A percentile compares a stretch with the other conserved stretches of the same genome.
Evolutionary conservation across 2,329 filamentous ascomycete species (phyloP).

Genomic region (Aspergillus brasiliensis): DNA sequence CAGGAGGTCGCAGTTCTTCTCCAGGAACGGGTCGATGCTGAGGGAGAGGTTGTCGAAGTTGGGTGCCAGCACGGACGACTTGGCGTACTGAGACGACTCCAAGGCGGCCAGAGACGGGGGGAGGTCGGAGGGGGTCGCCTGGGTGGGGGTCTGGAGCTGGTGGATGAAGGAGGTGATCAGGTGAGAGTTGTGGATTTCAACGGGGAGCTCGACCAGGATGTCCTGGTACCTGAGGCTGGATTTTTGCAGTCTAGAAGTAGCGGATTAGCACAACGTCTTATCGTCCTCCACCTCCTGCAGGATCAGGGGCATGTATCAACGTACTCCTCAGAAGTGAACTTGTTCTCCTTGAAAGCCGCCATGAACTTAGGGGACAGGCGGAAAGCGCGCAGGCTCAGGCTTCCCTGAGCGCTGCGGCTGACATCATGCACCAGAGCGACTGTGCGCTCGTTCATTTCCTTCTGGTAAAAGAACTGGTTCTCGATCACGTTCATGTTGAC

Average conservation of each 20-base stretch:
- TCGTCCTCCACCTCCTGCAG: too few relatives aligned
- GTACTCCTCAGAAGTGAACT: conserved; percentile 95
- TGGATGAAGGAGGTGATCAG: conserved; percentile 94
- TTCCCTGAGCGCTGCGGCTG: conserved; percentile 89
- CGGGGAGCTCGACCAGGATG: conserved; percentile 85
- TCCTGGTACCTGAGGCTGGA: conserved; percentile 91
- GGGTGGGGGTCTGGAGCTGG: conserved; percentile 74
- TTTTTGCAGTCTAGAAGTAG: conserved; percentile 75
- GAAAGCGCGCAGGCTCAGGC: conserved; percentile 87
- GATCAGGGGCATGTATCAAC: conserved; percentile 30
- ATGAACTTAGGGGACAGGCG: conserved; percentile 86
- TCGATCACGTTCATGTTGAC: conserved; percentile 93
- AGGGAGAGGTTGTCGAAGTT: conserved; percentile 90
- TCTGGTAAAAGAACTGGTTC: conserved; percentile 98
- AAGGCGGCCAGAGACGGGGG: conserved; percentile 80
- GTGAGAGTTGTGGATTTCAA: conserved; percentile 94
- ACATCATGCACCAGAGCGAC: conserved; percentile 93
- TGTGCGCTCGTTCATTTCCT: conserved; percentile 80
- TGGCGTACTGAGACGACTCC: conserved; percentile 62
- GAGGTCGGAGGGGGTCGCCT: conserved; percentile 69
- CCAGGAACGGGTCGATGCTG: conserved; percentile 93
- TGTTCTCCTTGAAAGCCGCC: conserved; percentile 90
- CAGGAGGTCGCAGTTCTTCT: conserved; percentile 96
- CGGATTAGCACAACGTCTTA: conserved; percentile 12
- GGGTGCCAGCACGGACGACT: conserved; percentile 70